Conservation (phyloP, 352 stramenopile genomes). For the Phytophthora citricola region DNA sequence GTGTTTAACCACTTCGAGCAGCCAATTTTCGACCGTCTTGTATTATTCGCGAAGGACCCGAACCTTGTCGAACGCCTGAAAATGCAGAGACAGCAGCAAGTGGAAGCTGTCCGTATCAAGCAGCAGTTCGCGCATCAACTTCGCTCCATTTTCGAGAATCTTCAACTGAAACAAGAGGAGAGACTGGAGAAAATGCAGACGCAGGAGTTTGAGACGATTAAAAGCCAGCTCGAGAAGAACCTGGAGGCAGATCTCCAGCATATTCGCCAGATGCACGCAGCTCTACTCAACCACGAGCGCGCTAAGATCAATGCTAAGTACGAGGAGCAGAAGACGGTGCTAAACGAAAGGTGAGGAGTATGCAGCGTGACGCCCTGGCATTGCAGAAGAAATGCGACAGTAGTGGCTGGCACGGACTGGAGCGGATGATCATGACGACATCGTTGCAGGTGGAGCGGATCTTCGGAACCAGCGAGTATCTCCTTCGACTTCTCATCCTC, state of each 20-base stretch:
- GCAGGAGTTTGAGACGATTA: constrained; percentile 50
- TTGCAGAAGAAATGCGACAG: constrained; percentile 63
- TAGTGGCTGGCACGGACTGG: constrained; percentile 60
- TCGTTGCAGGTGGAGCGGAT: constrained; percentile 69
- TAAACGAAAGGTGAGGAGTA: constrained; percentile 52
- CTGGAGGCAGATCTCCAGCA: constrained; percentile 71
- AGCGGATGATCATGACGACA: constrained; percentile 59
- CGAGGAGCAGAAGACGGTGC: constrained; percentile 45
- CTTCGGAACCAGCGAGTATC: constrained; percentile 76
- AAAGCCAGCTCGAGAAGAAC: constrained; percentile 49
- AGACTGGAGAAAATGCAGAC: constrained; percentile 49
- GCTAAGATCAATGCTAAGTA: constrained; percentile 75
- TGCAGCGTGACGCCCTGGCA: constrained; percentile 49
- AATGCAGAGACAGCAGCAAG: constrained; percentile 60
- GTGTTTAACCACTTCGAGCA: constrained; percentile 78
- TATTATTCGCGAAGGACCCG: constrained; percentile 72
- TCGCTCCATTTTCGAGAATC: constrained; percentile 52
- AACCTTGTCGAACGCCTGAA: constrained; percentile 60
- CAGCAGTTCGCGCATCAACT: constrained; percentile 54
- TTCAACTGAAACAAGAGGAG: constrained; percentile 42
- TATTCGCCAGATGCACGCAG: constrained; percentile 68
- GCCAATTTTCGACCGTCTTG: constrained; percentile 68
- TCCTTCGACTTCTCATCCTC: constrained; percentile 75
- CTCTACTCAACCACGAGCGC: constrained; percentile 58
- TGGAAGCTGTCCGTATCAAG: constrained; percentile 59